phyloP scores from a whole-genome alignment of 2,329 filamentous ascomycete species.

The Diaporthe eres region DNA sequence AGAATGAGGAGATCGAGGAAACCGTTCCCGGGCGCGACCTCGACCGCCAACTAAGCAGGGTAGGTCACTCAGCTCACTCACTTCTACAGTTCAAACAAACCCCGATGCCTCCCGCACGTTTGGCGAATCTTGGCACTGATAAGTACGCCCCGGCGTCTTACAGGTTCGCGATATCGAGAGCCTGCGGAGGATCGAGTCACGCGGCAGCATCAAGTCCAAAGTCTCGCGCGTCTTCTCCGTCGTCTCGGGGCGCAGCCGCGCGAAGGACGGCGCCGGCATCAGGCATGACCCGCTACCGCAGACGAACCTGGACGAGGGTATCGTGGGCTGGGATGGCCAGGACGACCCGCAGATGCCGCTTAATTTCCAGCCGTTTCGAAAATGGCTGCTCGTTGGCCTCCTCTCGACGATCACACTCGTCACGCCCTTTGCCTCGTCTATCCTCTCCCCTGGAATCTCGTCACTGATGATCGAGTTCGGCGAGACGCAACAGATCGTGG shows the following conservation, averaged over 20 bases:
- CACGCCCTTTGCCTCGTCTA: constrained; percentile 75
- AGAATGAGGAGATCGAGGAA: constrained; percentile 51
- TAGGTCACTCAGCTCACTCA: constrained; percentile 27
- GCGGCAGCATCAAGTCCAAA: constrained; percentile 45
- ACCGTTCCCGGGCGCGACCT: constrained; percentile 47
- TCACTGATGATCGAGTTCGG: constrained; percentile 61
- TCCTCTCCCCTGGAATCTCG: constrained; percentile 65
- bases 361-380: constrained; percentile 68
- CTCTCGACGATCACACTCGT: constrained; percentile 75
- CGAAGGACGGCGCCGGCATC: constrained; percentile 48
- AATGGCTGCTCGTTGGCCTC: constrained; percentile 70
- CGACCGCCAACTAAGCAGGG: constrained; percentile 48
- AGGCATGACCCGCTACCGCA: constrained; percentile 57
- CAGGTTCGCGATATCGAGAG: constrained; percentile 42
- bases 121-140: constrained; percentile 4
- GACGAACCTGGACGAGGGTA: constrained; percentile 64
- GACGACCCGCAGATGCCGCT: constrained; percentile 71
- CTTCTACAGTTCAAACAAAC: background rate
- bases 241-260: constrained; percentile 46
- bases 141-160: background rate
- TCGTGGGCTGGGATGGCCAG: constrained; percentile 73
- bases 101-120: background rate
- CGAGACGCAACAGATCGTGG: constrained; percentile 57
- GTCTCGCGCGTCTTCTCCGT: constrained; percentile 48
- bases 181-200: constrained; percentile 44